Evolutionary conservation across 495 filamentous ascomycete genomes (phyloP), one percentile per base, ranked within the genome.

Genomic region (Bacidia rubella): DNA sequence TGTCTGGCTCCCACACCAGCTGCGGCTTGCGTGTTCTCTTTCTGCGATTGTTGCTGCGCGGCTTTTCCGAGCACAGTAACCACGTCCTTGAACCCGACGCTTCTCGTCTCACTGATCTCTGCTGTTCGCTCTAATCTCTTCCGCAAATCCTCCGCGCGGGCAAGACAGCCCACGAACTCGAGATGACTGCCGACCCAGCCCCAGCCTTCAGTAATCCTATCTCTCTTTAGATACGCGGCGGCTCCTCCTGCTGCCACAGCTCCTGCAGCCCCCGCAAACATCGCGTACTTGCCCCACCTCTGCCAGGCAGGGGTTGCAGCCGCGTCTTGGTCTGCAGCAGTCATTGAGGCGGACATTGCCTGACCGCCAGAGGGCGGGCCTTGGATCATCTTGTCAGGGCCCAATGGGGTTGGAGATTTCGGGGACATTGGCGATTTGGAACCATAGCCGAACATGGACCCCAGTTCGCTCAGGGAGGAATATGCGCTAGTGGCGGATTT

Each of bases 91-190:
- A 86, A 90, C 2, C 83, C 81, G 26, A 94, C 74, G 7, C 72
- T 67, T 17, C 69, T 66, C 38, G 71, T 71, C 51, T 63, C 62
- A 35, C 78, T 71, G 10, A 90, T 65, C n/a, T 68, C 66, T 12
- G 75, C 69, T 62, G 87, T 70, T 50, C 66, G 68, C 12, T 63
- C 64, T 21, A 93, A 69, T 3, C 92, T 78, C 54, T 74, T 72
- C 41, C 78, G 76, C 27, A 97, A 66, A 57, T 95, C 90, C 50
- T 85, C 79, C 9, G 75, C 76, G 21, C 87, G 79, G 54, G 83
- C 81, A 2, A 98, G 74, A 61, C 86, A 90, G 1, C 90, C 89
- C 1, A 97, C 83, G 59, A 98, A 98, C 63, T 90, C 88, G n/a
- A 98, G 79, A 68, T 98, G 93, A 15, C 84, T 87, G 10, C 82